A percentile compares a stretch with the other conserved stretches of the same genome.
phyloP scores from a whole-genome alignment of 2,329 filamentous ascomycete species.

The Sporothrix protearum region DNA sequence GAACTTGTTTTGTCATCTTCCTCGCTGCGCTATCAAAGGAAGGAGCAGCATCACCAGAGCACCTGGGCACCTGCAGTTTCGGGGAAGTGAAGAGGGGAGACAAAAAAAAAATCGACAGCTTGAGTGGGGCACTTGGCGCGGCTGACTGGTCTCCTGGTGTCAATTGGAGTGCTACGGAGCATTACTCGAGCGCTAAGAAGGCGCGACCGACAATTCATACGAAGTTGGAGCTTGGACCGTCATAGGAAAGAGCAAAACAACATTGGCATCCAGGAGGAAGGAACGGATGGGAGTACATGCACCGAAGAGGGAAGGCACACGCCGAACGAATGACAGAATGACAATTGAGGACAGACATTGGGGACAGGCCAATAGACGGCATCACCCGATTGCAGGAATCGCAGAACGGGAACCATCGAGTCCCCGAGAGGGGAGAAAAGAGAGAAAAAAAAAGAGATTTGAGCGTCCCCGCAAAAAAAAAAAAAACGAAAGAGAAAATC shows the following conservation, averaged over 20 bases:
- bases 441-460: neutral
- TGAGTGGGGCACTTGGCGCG: neutral
- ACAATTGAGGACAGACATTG: neutral
- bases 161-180: neutral
- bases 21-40: neutral
- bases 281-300: neutral
- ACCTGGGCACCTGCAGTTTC: neutral
- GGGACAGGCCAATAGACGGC: neutral
- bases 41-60: neutral
- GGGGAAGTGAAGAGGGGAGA: neutral
- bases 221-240: too few relatives aligned
- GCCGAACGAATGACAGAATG: neutral
- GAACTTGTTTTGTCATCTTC: conserved; percentile 15
- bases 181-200: conserved; percentile 10
- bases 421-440: neutral
- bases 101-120: conserved; percentile 1
- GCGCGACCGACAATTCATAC: neutral
- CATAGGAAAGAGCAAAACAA: conserved; percentile 7
- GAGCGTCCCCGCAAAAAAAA: too few relatives aligned
- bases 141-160: neutral
- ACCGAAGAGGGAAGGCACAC: neutral
- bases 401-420: neutral
- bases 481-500: neutral
- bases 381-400: neutral
- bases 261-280: neutral